These are phyloP conservation scores for Cercis canadensis DNA, from an alignment of 306 rosid genomes.

Conservation along the genomic window DNA sequence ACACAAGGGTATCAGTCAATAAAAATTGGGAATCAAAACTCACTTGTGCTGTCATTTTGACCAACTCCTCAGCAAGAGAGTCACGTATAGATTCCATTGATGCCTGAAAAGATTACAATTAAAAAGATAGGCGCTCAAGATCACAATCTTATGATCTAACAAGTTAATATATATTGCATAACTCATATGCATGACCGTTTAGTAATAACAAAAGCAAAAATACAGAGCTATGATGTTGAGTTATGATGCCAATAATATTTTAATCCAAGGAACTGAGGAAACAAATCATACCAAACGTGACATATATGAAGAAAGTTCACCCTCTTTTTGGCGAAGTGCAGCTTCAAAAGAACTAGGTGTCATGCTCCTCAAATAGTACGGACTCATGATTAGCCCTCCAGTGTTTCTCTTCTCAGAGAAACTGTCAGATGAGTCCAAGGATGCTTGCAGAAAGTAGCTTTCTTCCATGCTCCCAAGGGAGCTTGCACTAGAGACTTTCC, in stretches of 20 bases:
- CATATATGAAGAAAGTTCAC: conserved; percentile 97
- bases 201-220: conserved; percentile 21
- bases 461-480: conserved; percentile 96
- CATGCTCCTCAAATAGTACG: conserved; percentile 97
- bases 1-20: conserved; percentile 13
- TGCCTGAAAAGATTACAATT: conserved; percentile 56
- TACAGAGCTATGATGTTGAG: conserved; percentile 15
- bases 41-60: conserved; percentile 92
- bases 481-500: conserved; percentile 83
- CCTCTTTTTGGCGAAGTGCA: conserved; percentile 98
- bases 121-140: conserved; percentile 22
- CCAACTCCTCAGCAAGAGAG: conserved; percentile 98
- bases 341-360: conserved; percentile 93
- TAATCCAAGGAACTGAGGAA: conserved; percentile 27
- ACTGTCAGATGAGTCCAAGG: conserved; percentile 83
- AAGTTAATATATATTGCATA: conserved; percentile 28
- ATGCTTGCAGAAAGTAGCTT: conserved; percentile 95
- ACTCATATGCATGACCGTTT: not conserved
- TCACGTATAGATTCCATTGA: conserved; percentile 95
- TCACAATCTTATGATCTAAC: conserved; percentile 18
- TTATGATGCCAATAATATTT: not conserved
- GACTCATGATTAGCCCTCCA: conserved; percentile 76
- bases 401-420: conserved; percentile 72
- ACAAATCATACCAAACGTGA: conserved; percentile 82
- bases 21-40: conserved; percentile 30